Percentiles rank a stretch among this genome's conserved stretches.
Conservation (phyloP, 2,329 filamentous ascomycete genomes). For the Arthrobotrys musiformis region DNA sequence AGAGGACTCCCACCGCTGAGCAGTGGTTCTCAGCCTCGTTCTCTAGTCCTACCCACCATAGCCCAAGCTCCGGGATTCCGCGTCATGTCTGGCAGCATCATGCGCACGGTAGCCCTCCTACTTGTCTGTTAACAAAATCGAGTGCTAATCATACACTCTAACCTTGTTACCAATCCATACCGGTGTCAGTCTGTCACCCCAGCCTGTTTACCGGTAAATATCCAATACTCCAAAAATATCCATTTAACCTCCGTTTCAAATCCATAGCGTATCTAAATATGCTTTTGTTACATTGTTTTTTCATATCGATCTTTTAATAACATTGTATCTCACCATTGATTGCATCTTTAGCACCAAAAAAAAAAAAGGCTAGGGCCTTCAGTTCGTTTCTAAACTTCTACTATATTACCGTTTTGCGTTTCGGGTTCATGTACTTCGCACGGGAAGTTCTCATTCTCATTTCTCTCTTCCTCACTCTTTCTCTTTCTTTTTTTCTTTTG, state of each 20-base stretch:
- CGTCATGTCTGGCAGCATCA: constrained; percentile 38
- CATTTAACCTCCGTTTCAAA: not conserved
- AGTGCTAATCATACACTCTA: constrained; percentile 22
- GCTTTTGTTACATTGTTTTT: not conserved
- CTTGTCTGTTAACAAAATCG: constrained; percentile 31
- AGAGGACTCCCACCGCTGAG: constrained; percentile 43
- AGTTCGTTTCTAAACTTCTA: constrained; percentile 15
- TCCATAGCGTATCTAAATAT: not conserved
- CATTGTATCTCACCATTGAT: constrained; percentile 6
- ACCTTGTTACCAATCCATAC: constrained; percentile 40
- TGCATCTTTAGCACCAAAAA: constrained; percentile 16
- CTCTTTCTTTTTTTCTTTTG: constrained; percentile 20
- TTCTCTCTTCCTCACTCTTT: too few relatives aligned
- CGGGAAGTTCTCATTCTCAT: constrained; percentile 38
- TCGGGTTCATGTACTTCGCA: constrained; percentile 7
- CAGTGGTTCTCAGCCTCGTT: constrained; percentile 44
- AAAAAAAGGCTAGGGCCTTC: not conserved
- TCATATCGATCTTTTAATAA: constrained; percentile 17
- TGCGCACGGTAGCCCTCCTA: constrained; percentile 38
- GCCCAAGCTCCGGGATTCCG: constrained; percentile 40
- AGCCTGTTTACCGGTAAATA: constrained; percentile 34
- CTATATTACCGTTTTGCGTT: constrained; percentile 7
- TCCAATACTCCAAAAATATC: constrained; percentile 3
- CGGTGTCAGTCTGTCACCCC: constrained; percentile 44
- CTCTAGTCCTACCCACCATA: constrained; percentile 41